Percentiles rank a stretch among this genome's conserved stretches.
Conservation (phyloP, 352 stramenopile genomes). For the Globisporangium okanoganense region DNA sequence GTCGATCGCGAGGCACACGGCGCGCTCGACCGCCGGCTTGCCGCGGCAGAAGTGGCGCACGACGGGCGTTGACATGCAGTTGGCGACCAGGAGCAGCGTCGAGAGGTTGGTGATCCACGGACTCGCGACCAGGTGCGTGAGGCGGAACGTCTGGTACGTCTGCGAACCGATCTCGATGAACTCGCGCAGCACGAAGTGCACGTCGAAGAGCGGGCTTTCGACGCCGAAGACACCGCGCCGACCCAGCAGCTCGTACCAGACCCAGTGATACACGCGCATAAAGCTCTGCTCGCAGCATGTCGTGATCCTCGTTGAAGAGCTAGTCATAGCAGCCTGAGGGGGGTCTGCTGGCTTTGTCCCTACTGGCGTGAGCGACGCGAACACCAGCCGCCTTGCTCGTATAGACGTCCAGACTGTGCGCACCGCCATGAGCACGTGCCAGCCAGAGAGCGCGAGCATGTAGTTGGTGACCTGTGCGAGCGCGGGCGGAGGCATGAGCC, state of each 20-base stretch:
- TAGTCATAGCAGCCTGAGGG: not conserved
- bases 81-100: slow-evolving; percentile 10
- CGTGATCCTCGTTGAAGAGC: not conserved
- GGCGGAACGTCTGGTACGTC: slow-evolving; percentile 9
- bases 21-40: slow-evolving; percentile 14
- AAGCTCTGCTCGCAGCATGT: not conserved
- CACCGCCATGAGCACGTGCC: slow-evolving; percentile 5
- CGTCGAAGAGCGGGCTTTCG: slow-evolving; percentile 13
- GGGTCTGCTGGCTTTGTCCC: not conserved
- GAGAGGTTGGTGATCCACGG: slow-evolving; percentile 13
- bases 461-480: not conserved
- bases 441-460: slow-evolving; percentile 4
- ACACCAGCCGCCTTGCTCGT: not conserved
- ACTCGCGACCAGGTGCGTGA: slow-evolving; percentile 10
- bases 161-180: slow-evolving; percentile 14
- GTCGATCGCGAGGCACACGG: slow-evolving; percentile 21
- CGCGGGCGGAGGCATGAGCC: not conserved
- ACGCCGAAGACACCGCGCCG: slow-evolving; percentile 12
- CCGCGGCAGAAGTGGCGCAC: slow-evolving; percentile 7
- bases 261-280: slow-evolving; percentile 1
- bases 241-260: slow-evolving; percentile 12
- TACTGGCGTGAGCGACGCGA: not conserved
- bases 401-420: slow-evolving; percentile 7
- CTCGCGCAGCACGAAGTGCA: slow-evolving; percentile 13
- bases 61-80: slow-evolving; percentile 8